Percentiles rank a stretch among this genome's conserved stretches.
Evolutionary conservation across 495 filamentous ascomycete genomes (phyloP).

Genomic region (Lasiosphaeria miniovina): DNA sequence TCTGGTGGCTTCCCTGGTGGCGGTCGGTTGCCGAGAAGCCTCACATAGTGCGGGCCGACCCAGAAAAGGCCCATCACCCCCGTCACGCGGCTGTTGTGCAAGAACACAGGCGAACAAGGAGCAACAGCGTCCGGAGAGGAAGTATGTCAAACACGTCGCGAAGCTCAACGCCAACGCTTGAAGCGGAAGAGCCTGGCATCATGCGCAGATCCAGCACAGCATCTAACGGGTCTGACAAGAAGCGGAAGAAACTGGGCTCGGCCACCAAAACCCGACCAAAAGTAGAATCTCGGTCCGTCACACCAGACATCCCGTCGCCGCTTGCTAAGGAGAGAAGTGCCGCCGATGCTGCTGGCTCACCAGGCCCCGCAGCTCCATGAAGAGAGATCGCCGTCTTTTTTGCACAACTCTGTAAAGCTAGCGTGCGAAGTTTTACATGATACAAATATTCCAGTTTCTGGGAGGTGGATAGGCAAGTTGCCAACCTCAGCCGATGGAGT

Average conservation of each 20-base stretch:
- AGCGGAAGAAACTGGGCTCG: conserved; percentile 43
- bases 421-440: neutral
- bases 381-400: neutral
- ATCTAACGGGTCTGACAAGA: conserved; percentile 48
- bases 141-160: conserved; percentile 48
- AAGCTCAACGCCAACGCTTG: conserved; percentile 47
- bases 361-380: conserved; percentile 14
- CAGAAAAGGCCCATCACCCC: conserved; percentile 39
- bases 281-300: conserved; percentile 46
- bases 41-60: conserved; percentile 17
- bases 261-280: conserved; percentile 35
- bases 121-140: conserved; percentile 46
- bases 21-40: conserved; percentile 35
- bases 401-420: neutral
- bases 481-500: too few relatives aligned
- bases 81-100: conserved; percentile 37
- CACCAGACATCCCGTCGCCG: conserved; percentile 50
- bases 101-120: conserved; percentile 46
- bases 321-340: conserved; percentile 48
- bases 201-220: conserved; percentile 45
- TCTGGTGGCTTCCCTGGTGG: conserved; percentile 75
- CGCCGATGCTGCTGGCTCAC: conserved; percentile 18
- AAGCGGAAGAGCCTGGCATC: conserved; percentile 39
- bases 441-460: too few relatives aligned
- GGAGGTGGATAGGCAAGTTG: too few relatives aligned